Conservation (phyloP, 768 basidiomycete species). For the Leccinum fibrillosum region DNA sequence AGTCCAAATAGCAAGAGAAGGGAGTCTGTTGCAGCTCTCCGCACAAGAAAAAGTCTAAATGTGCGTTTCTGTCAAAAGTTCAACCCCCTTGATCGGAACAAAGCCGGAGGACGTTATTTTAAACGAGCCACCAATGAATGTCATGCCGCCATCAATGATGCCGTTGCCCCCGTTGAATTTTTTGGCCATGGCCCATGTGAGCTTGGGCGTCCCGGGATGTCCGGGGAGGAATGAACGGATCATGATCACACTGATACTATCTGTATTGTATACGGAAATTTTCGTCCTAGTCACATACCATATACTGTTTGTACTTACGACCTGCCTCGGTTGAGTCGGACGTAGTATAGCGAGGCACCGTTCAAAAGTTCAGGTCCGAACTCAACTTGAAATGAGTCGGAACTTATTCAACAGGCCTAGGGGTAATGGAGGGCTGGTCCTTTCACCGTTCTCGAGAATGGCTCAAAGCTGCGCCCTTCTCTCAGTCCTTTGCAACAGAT, state of each 20-base stretch:
- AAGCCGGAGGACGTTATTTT: background rate
- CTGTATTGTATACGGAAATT: background rate
- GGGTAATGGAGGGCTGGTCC: background rate
- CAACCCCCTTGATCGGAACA: conserved; percentile 6
- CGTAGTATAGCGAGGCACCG: background rate
- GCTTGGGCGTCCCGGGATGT: background rate
- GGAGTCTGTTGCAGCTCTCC: background rate
- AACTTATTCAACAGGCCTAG: background rate
- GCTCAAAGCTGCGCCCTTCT: background rate
- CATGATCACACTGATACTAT: background rate
- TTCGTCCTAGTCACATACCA: background rate
- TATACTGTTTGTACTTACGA: background rate
- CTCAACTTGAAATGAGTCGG: background rate
- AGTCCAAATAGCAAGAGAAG: background rate
- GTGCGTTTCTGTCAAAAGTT: conserved; percentile 12
- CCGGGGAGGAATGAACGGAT: background rate
- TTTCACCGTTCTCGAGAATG: background rate
- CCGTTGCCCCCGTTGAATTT: background rate
- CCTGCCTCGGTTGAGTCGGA: background rate
- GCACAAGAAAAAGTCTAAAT: conserved; percentile 17
- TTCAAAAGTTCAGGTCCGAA: background rate
- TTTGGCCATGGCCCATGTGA: background rate
- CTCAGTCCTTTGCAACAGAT: background rate
- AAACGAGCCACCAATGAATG: background rate
- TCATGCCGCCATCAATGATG: background rate